Percentiles rank a stretch among this genome's conserved stretches.
These are phyloP conservation scores for Smallanthus sonchifolius DNA, from an alignment of 129 eudicot genomes.

Conservation along the genomic window DNA sequence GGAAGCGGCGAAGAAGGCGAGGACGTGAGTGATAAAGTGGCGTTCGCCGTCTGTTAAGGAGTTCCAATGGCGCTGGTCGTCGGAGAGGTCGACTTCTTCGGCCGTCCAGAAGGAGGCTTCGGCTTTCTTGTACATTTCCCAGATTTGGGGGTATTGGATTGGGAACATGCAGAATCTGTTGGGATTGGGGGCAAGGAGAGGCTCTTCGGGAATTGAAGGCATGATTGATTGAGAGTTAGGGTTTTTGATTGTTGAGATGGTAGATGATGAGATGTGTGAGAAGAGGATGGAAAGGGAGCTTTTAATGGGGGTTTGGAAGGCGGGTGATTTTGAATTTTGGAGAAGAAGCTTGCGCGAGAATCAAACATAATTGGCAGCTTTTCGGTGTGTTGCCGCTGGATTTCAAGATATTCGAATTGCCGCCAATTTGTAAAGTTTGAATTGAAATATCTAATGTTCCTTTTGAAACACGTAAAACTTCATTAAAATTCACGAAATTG, in stretches of 20 bases:
- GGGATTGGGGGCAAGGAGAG: conserved; percentile 57
- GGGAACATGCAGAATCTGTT: conserved; percentile 80
- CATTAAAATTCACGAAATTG: neutral
- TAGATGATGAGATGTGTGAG: neutral
- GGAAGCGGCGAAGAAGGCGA: conserved; percentile 41
- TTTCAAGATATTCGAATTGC: neutral
- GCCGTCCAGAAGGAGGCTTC: conserved; percentile 84
- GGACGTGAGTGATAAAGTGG: conserved; percentile 59
- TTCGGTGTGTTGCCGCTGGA: neutral
- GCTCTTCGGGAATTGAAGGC: conserved; percentile 51
- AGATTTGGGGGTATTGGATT: conserved; percentile 54
- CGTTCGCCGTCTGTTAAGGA: conserved; percentile 41
- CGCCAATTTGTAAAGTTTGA: neutral
- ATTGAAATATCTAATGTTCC: neutral
- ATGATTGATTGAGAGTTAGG: neutral
- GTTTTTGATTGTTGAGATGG: neutral
- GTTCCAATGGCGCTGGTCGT: conserved; percentile 57
- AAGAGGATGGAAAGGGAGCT: neutral
- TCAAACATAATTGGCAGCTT: neutral
- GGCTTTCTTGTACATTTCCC: conserved; percentile 84
- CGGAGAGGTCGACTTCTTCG: conserved; percentile 63
- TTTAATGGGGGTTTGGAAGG: conserved; percentile 4
- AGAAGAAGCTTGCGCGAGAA: conserved; percentile 8
- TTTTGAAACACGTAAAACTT: neutral
- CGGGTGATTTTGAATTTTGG: conserved; percentile 14